Evolutionary conservation across 192 early-diverging fungal species (phyloP).

Genomic region (Oehlia diaphana): DNA sequence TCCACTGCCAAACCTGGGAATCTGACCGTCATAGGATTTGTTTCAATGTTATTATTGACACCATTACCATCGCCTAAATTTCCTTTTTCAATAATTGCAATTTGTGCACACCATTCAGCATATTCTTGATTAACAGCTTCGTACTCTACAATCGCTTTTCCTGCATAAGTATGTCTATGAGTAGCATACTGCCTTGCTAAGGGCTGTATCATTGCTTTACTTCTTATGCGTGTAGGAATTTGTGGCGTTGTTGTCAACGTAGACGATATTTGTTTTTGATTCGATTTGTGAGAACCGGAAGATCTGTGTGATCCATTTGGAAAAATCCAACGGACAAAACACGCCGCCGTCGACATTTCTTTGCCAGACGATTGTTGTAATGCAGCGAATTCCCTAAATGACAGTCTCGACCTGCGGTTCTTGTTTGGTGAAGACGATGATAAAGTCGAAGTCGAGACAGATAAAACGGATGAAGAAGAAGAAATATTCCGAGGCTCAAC

Average conservation of each 20-base stretch:
- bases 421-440: neutral
- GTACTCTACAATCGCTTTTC: constrained; percentile 16
- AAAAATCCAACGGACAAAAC: constrained; percentile 18
- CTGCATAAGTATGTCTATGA: constrained; percentile 13
- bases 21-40: neutral
- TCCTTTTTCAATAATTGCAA: neutral
- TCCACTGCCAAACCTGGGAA: neutral
- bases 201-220: neutral
- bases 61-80: neutral
- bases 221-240: neutral
- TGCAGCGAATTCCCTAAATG: neutral
- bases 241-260: neutral
- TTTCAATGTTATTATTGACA: neutral
- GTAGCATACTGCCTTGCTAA: neutral
- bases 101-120: constrained; percentile 17
- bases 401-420: neutral
- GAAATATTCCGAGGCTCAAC: neutral
- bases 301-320: neutral
- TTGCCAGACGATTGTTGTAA: constrained; percentile 14
- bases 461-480: neutral
- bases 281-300: neutral
- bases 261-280: neutral
- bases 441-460: neutral
- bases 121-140: constrained; percentile 27
- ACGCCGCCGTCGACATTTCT: constrained; percentile 4